Evolutionary conservation across 2,329 filamentous ascomycete genomes (phyloP).

Genomic region (Colletotrichum viniferum): DNA sequence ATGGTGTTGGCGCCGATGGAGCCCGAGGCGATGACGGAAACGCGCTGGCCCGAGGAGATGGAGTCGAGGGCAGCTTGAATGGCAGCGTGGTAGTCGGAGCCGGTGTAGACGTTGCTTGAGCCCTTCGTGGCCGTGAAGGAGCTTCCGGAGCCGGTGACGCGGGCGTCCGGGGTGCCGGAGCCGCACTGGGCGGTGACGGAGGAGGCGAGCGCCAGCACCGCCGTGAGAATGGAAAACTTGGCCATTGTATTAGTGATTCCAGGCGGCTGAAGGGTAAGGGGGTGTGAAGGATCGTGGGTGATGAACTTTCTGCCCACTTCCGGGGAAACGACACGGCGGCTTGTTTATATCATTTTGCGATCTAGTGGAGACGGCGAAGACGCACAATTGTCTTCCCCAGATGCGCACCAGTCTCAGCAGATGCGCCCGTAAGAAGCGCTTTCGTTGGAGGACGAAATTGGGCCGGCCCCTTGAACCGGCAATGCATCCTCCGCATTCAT

Average conservation of each 20-base stretch:
- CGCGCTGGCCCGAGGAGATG: conserved; percentile 54
- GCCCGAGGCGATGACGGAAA: conserved; percentile 58
- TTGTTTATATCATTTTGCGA: neutral
- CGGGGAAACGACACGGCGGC: neutral
- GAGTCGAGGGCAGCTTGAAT: conserved; percentile 60
- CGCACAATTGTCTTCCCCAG: neutral
- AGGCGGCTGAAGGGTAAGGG: neutral
- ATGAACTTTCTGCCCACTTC: neutral
- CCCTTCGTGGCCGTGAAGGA: conserved; percentile 50
- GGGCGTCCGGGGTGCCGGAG: conserved; percentile 48
- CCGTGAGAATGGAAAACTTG: conserved; percentile 28
- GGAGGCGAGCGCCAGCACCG: conserved; percentile 45
- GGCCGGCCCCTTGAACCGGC: neutral
- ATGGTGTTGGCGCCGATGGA: conserved; percentile 60
- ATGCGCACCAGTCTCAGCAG: conserved; percentile 11
- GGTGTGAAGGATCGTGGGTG: neutral
- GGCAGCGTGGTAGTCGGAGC: conserved; percentile 56
- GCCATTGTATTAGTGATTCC: conserved; percentile 20
- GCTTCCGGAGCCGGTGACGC: conserved; percentile 49
- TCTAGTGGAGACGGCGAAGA: neutral
- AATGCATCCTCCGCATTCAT: conserved; percentile 9
- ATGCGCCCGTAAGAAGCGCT: neutral
- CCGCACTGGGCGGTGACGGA: conserved; percentile 49
- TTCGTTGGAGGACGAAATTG: conserved; percentile 20
- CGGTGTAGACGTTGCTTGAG: conserved; percentile 51